Percentiles rank a stretch among this genome's conserved stretches.
phyloP scores from a whole-genome alignment of 805 yeast species.

The Lipomyces oligophaga region DNA sequence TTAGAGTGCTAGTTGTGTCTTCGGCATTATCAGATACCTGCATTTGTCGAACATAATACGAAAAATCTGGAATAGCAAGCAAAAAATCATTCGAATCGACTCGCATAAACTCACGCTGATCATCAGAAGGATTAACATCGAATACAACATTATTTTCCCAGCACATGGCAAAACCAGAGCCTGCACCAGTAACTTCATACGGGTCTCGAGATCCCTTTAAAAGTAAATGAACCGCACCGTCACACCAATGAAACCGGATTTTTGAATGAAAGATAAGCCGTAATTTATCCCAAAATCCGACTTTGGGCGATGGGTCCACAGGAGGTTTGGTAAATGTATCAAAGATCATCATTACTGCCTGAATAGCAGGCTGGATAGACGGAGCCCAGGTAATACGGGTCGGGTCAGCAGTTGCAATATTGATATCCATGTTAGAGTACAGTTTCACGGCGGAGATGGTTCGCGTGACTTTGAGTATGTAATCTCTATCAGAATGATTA shows the following conservation, averaged over 20 bases:
- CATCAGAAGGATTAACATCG: conserved; percentile 59
- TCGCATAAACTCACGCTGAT: conserved; percentile 63
- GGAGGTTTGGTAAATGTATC: conserved; percentile 89
- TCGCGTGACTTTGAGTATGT: conserved; percentile 63
- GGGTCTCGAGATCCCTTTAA: conserved; percentile 64
- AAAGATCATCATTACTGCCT: conserved; percentile 69
- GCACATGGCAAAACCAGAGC: conserved; percentile 73
- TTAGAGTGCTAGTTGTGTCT: conserved; percentile 22
- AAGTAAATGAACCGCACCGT: conserved; percentile 42
- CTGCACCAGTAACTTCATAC: conserved; percentile 58
- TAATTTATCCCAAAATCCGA: conserved; percentile 93
- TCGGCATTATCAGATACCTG: conserved; percentile 25
- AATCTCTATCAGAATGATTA: conserved; percentile 32
- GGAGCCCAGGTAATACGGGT: conserved; percentile 80
- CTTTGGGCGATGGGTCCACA: conserved; percentile 73
- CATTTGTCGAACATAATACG: conserved; percentile 44
- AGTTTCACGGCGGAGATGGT: conserved; percentile 73
- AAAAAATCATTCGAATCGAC: conserved; percentile 59
- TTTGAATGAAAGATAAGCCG: conserved; percentile 74
- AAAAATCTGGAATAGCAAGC: conserved; percentile 71
- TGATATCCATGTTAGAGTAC: conserved; percentile 57
- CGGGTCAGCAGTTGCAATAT: conserved; percentile 52
- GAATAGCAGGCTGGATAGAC: conserved; percentile 77
- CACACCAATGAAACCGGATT: conserved; percentile 42
- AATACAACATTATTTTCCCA: conserved; percentile 63